Evolutionary conservation across 345 rosid species (phyloP).

Genomic region (Corymbia maculata): DNA sequence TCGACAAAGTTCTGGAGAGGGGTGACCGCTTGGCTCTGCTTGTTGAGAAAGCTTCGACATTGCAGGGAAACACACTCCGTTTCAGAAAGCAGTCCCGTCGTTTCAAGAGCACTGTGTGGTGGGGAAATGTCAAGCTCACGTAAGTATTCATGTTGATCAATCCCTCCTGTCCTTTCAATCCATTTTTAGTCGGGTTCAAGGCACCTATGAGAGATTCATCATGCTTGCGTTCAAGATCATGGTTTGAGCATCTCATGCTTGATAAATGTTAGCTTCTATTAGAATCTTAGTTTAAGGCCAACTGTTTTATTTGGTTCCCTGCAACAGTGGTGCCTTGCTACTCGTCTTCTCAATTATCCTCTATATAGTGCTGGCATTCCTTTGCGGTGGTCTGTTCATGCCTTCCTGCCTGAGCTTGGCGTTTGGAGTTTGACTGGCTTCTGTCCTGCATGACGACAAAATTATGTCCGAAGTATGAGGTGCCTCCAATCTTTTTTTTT

Average conservation of each 20-base stretch:
- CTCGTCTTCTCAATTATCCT: constrained; percentile 9
- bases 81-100: constrained; percentile 30
- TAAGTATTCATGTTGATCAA: background rate
- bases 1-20: constrained; percentile 35
- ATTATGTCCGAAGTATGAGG: background rate
- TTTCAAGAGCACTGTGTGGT: constrained; percentile 26
- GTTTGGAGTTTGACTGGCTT: background rate
- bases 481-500: background rate
- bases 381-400: constrained; percentile 18
- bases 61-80: constrained; percentile 29
- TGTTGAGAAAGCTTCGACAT: constrained; percentile 26
- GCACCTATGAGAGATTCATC: background rate
- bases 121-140: constrained; percentile 39
- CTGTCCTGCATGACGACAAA: background rate
- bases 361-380: constrained; percentile 12
- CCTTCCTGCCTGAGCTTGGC: constrained; percentile 8
- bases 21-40: constrained; percentile 38
- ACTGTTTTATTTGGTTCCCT: background rate
- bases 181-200: background rate
- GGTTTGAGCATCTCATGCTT: background rate
- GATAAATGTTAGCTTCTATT: background rate
- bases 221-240: background rate
- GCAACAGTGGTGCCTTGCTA: constrained; percentile 19
- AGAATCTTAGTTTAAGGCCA: background rate
- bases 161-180: background rate